These are phyloP conservation scores for Perkinsus chesapeaki DNA, from an alignment of 169 alveolate species.

Conservation along the genomic window DNA sequence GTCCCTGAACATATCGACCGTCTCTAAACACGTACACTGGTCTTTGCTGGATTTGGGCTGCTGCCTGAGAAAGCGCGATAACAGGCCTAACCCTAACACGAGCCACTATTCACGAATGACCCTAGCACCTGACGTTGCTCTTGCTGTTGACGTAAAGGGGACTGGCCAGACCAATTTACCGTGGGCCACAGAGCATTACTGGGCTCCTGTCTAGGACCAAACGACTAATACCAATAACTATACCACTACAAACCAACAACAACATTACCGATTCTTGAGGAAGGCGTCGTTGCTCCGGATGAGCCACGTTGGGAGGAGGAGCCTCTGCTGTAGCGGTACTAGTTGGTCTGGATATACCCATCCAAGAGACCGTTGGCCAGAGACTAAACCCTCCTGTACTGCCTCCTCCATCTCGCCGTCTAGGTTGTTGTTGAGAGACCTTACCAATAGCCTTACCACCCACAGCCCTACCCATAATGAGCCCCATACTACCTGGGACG, in stretches of 20 bases:
- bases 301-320: not conserved
- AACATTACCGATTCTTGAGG: not conserved
- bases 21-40: not conserved
- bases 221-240: not conserved
- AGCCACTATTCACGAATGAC: not conserved
- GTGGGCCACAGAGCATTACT: not conserved
- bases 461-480: not conserved
- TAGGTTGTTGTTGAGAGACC: not conserved
- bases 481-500: not conserved
- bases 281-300: not conserved
- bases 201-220: not conserved
- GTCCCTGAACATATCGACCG: not conserved
- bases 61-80: not conserved
- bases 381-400: not conserved
- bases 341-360: not conserved
- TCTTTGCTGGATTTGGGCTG: not conserved
- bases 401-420: not conserved
- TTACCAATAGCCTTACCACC: too few relatives aligned
- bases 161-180: not conserved
- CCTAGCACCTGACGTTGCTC: not conserved
- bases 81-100: not conserved
- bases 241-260: not conserved
- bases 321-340: not conserved
- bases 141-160: not conserved
- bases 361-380: not conserved